Percentiles rank a stretch among this genome's conserved stretches.
Evolutionary conservation across 2,329 filamentous ascomycete genomes (phyloP).

Genomic region (Helotiales sp.): DNA sequence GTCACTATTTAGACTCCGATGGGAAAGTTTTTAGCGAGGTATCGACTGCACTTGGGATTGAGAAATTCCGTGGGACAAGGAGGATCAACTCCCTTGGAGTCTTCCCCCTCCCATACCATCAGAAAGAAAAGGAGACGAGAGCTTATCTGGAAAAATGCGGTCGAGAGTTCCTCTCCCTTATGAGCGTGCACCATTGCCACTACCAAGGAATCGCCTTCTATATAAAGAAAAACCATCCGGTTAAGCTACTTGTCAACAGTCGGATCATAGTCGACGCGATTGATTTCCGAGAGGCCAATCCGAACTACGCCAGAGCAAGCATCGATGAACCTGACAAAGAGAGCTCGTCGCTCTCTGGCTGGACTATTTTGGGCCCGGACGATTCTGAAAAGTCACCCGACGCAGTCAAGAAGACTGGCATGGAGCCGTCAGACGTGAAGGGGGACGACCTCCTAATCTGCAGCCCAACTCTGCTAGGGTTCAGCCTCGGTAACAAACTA

Average conservation of each 20-base stretch:
- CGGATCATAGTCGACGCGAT: conserved; percentile 33
- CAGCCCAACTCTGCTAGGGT: conserved; percentile 12
- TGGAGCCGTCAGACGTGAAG: conserved; percentile 19
- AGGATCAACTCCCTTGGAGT: conserved; percentile 32
- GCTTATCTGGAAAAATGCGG: conserved; percentile 31
- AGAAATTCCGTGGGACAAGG: conserved; percentile 18
- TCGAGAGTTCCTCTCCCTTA: conserved; percentile 33
- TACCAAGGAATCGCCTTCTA: conserved; percentile 37
- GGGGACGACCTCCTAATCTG: conserved; percentile 17
- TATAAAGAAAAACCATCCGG: conserved; percentile 28
- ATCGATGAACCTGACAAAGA: not conserved
- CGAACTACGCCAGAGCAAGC: conserved; percentile 26
- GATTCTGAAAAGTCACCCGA: not conserved
- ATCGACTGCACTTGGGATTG: conserved; percentile 24
- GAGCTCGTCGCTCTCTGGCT: not conserved
- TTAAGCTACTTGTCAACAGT: conserved; percentile 26
- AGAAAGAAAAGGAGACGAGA: conserved; percentile 20
- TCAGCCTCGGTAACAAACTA: conserved; percentile 8
- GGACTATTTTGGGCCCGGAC: not conserved
- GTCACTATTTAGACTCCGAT: conserved; percentile 29
- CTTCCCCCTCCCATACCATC: conserved; percentile 36
- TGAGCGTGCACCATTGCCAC: conserved; percentile 30
- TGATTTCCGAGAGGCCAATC: conserved; percentile 31
- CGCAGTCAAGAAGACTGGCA: conserved; percentile 7
- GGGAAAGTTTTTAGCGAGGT: conserved; percentile 29